Evolutionary conservation across 352 stramenopile genomes (phyloP).

Genomic region (Halophytophthora polymorphica): DNA sequence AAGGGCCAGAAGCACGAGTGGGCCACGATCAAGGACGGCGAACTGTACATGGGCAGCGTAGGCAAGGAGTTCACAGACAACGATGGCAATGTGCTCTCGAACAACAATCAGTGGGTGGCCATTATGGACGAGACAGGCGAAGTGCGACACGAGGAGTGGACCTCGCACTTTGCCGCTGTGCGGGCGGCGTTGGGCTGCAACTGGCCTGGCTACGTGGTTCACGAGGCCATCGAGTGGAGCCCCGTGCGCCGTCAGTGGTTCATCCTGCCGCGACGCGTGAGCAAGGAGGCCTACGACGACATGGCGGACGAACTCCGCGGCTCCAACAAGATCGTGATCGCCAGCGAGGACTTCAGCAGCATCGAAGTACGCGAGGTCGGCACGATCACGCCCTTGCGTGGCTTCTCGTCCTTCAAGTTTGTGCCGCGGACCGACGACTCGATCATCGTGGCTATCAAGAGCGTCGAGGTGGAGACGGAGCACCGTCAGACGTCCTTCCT

Average conservation of each 20-base stretch:
- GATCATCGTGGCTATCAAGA: conserved; percentile 93
- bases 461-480: conserved; percentile 87
- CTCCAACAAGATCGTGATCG: conserved; percentile 89
- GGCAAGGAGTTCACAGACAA: conserved; percentile 94
- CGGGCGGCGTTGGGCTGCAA: conserved; percentile 87
- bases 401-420: conserved; percentile 96
- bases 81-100: conserved; percentile 91
- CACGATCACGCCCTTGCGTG: conserved; percentile 77
- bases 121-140: conserved; percentile 84
- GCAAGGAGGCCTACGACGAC: conserved; percentile 94
- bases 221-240: conserved; percentile 98
- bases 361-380: conserved; percentile 84
- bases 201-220: conserved; percentile 94
- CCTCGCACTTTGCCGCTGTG: conserved; percentile 90
- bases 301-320: conserved; percentile 92
- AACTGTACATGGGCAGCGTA: conserved; percentile 96
- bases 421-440: conserved; percentile 85
- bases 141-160: conserved; percentile 93
- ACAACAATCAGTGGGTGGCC: conserved; percentile 97
- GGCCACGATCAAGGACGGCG: conserved; percentile 97
- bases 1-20: conserved; percentile 99
- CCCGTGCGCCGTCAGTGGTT: conserved; percentile 95
- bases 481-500: conserved; percentile 91
- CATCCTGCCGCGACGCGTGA: conserved; percentile 96
- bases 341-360: conserved; percentile 87